A percentile compares a stretch with the other conserved stretches of the same genome.
These are phyloP conservation scores for Hypomyces perniciosus DNA, from an alignment of 2,329 filamentous ascomycete genomes.

Conservation along the genomic window DNA sequence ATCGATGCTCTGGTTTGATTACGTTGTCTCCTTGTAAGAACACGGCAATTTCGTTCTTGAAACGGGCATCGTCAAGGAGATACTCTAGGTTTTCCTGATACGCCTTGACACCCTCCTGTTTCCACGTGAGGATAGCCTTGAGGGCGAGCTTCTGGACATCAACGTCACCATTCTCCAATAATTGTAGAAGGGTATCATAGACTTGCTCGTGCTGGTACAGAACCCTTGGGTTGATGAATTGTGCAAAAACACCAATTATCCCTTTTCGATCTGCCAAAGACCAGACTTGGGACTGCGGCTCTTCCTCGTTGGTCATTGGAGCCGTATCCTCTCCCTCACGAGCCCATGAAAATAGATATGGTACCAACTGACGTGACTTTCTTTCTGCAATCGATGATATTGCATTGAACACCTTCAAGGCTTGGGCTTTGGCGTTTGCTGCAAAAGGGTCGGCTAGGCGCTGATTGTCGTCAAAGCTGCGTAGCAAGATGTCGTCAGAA, in stretches of 20 bases:
- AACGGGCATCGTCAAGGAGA: slow-evolving; percentile 81
- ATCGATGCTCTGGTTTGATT: slow-evolving; percentile 67
- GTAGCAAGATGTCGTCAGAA: slow-evolving; percentile 52
- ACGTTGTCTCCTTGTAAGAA: slow-evolving; percentile 72
- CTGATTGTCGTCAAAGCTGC: slow-evolving; percentile 61
- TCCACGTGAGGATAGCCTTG: slow-evolving; percentile 85
- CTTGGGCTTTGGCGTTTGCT: slow-evolving; percentile 63
- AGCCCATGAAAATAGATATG: slow-evolving; percentile 80
- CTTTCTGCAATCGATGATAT: slow-evolving; percentile 78
- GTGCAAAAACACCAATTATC: slow-evolving; percentile 72
- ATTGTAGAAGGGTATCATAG: slow-evolving; percentile 63
- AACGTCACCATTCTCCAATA: slow-evolving; percentile 81
- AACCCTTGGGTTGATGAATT: slow-evolving; percentile 81
- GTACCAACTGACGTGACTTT: slow-evolving; percentile 75
- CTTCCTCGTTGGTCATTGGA: slow-evolving; percentile 28
- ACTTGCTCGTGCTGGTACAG: slow-evolving; percentile 74
- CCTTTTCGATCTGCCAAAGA: slow-evolving; percentile 75
- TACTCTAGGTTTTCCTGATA: slow-evolving; percentile 85
- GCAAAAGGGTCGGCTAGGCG: slow-evolving; percentile 44
- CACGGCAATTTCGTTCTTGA: slow-evolving; percentile 88
- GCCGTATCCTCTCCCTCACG: slow-evolving; percentile 39
- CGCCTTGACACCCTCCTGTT: slow-evolving; percentile 63
- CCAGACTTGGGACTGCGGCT: slow-evolving; percentile 47
- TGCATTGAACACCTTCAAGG: slow-evolving; percentile 69
- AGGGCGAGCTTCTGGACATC: slow-evolving; percentile 83